These are phyloP conservation scores for Zizania palustris DNA, from an alignment of 202 grass and related monocot genomes.

Conservation along the genomic window DNA sequence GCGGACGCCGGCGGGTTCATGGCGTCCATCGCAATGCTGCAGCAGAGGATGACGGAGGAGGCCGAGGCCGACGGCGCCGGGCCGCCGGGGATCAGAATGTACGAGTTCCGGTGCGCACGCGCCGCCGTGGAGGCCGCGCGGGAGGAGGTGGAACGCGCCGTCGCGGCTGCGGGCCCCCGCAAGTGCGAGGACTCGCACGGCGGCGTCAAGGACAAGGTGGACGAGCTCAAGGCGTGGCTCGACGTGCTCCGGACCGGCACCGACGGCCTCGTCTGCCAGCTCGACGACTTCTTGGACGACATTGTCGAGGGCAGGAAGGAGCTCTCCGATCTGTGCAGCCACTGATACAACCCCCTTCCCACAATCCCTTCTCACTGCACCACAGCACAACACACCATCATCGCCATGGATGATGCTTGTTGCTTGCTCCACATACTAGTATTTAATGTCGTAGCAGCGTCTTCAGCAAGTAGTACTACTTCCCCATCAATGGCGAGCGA, in stretches of 20 bases:
- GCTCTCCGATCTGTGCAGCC: constrained; percentile 93
- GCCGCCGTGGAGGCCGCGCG: constrained; percentile 61
- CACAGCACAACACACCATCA: not conserved
- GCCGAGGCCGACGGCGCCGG: constrained; percentile 15
- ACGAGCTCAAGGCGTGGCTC: constrained; percentile 75
- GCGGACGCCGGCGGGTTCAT: constrained; percentile 45
- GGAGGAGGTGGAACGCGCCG: constrained; percentile 69
- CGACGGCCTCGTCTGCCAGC: constrained; percentile 77
- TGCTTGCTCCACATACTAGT: constrained; percentile 33
- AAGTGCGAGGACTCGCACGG: constrained; percentile 43
- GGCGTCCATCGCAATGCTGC: constrained; percentile 73
- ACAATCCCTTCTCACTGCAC: not conserved
- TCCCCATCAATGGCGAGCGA: not conserved
- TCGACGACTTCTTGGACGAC: constrained; percentile 99
- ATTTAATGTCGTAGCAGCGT: constrained; percentile 29
- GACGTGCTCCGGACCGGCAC: constrained; percentile 81
- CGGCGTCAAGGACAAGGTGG: constrained; percentile 59
- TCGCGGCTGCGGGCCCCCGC: constrained; percentile 19
- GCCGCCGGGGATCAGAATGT: constrained; percentile 62
- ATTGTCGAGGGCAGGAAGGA: constrained; percentile 98
- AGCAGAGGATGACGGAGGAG: constrained; percentile 73
- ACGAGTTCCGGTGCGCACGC: constrained; percentile 73
- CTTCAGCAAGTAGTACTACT: constrained; percentile 1
- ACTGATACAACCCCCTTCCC: constrained; percentile 44
- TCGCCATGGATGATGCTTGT: constrained; percentile 32